Conservation (phyloP, 192 early-diverging fungal genomes). For the Coemansia aciculifera region DNA sequence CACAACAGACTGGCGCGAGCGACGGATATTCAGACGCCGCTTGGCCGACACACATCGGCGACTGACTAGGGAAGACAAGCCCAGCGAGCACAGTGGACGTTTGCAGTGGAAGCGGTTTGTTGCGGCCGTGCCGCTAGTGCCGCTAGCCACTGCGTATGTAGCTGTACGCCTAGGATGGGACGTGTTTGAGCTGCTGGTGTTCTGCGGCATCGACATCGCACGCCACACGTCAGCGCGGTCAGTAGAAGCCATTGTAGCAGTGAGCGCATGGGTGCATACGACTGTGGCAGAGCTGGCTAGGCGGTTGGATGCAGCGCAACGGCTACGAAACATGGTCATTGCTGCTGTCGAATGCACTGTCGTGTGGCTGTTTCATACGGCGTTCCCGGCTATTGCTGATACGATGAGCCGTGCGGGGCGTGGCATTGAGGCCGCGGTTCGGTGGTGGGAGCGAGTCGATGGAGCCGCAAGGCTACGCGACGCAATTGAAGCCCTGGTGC, state of each 20-base stretch:
- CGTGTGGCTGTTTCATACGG: constrained; percentile 31
- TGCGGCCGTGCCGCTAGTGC: constrained; percentile 42
- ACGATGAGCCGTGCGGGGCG: neutral
- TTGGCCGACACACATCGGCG: constrained; percentile 27
- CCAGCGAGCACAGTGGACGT: neutral
- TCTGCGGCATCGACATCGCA: constrained; percentile 33
- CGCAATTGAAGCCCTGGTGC: constrained; percentile 19
- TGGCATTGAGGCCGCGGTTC: neutral
- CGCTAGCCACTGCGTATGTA: constrained; percentile 44
- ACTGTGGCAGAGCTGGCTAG: neutral
- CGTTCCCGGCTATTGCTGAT: constrained; percentile 20
- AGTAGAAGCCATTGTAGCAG: neutral
- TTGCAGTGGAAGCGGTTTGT: constrained; percentile 41
- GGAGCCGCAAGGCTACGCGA: constrained; percentile 30
- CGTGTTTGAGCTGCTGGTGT: constrained; percentile 44
- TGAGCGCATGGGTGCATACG: constrained; percentile 1
- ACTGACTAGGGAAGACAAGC: neutral
- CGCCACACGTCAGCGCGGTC: constrained; percentile 1
- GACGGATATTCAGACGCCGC: constrained; percentile 33
- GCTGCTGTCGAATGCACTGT: constrained; percentile 29
- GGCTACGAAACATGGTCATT: constrained; percentile 14
- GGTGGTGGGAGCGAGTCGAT: constrained; percentile 33
- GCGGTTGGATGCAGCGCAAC: constrained; percentile 20
- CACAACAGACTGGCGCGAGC: constrained; percentile 47
- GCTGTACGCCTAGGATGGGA: constrained; percentile 38